Evolutionary conservation across 495 filamentous ascomycete species (phyloP), one percentile per base, ranked within the genome.

Genomic region (Apiosordaria backusii): DNA sequence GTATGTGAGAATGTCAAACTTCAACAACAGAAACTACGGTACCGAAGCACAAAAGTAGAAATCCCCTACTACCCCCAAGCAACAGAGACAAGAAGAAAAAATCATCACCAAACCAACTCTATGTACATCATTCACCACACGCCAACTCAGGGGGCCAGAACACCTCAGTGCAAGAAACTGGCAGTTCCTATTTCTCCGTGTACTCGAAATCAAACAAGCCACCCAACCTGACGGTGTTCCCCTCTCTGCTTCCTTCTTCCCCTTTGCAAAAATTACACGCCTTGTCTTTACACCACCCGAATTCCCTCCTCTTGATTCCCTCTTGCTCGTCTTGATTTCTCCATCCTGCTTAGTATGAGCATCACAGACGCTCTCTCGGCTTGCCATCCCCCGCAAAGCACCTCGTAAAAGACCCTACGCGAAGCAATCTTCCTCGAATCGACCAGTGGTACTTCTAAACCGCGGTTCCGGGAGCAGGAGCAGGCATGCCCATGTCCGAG

Each of bases 391-490:
- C n/a, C n/a, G n/a, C n/a, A 45, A 45, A 45, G 16, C 35, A 45
- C 35, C 35, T 45, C 35, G 35, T 45, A 55, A 55, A 23, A 4
- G 52, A 19, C 45, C 29, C 25, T 13, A 45, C 24, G n/a, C 55
- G 53, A 27, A 64, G 16, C 26, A 62, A 19, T 54, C 40, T 27
- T 26, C 66, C 29, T 50, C 60, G 50, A n/a, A 60, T 15, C 19
- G 52, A 50, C 66, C 58, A 65, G 55, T 52, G 62, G 10, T 61
- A 53, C 64, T 63, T 70, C 66, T 74, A 77, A 67, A 73, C 70
- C 61, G 73, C 73, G 16, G 73, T 75, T 35, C 73, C 73, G 25
- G 73, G 71, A 22, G 65, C 55, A 16, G 70, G 66, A 15, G 50
- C 60, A 13, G 69, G 57, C 52, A 23, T 55, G 23, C 67, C 68